Base-by-base conservation (phyloP, 306 rosid genomes). In the Phaseolus lunatus region DNA sequence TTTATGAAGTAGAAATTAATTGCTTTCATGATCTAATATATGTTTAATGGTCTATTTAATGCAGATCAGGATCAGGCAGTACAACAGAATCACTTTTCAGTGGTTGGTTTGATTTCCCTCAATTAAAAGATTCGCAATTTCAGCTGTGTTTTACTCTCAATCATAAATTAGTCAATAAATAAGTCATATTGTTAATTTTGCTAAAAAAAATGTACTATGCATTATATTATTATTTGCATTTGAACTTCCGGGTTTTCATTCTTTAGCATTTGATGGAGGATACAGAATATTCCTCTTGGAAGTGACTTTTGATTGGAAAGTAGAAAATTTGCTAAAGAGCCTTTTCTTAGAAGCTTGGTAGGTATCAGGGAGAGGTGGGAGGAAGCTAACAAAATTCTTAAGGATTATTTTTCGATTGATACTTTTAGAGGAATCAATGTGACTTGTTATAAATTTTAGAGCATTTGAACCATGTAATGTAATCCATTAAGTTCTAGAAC, bases 41-140 rank as follows among this genome's bases (percentile, higher is more conserved):
- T 65, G 50, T 65, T 62, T 31, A 18, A 39, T 70, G 65, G 75
- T 91, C 62, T 84, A 75, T 85, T 67, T 77, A 76, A 84, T 76
- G 86, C 87, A 77, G 96, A 85, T 87, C 88, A 72, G 58, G 82
- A 85, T 87, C 88, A 75, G 69, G 82, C 74, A 37, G 82, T 70
- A 41, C 80, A 78, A 27, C 85, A 80, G 69, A 78, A 74, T 81
- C 86, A 89, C 73, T 70, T 39, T 71, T 76, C 89, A 29, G 54
- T 33, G 94, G 99, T 92, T 85, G 73, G 84, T 83, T 80, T 43
- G 10, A 76, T 49, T 76, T 66, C 41, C 56, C 63, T 73, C 69
- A 16, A 27, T n/a, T 29, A 26, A 19, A 18, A 37, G 44, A 78
- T 63, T 63, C 65, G 31, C 69, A 54, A 29, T 73, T 61, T 67